Evolutionary conservation across 2,329 filamentous ascomycete species (phyloP), one percentile per base, ranked within the genome.

Genomic region (Stenocarpella maydis): DNA sequence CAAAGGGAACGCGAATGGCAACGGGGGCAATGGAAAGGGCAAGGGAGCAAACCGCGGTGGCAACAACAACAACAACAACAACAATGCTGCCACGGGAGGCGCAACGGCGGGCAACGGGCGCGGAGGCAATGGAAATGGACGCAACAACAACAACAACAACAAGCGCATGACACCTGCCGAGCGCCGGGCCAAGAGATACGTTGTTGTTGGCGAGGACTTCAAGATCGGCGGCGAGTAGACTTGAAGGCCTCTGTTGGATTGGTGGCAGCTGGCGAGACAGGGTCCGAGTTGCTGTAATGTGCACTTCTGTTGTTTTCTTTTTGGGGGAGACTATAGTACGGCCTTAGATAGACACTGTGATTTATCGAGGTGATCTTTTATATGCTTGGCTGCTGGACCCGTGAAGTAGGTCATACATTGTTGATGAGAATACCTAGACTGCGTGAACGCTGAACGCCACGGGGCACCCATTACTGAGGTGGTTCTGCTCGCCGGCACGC

Each of bases 201-300:
- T 68, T 26, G 55, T 50, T n/a, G 28, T 60, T 9, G 66, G 66
- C 37, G 24, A 17, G n/a, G 55, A 68, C 26, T 68, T 43, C 39
- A 4, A 21, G 31, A 28, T 41, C 4, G 55, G 43, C 2, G 55
- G 52, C 12, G 37, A 68, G 34, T 68, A 64, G 24, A n/a, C n/a
- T n/a, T 10, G n/a, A 14, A 4, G 2, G 31, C 12, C 1, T 28
- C 1, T 24, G 2, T 6, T 19, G 37, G 43, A 21, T 6, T 7
- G 52, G 21, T 1, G 9, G 7, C 39, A 12, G 17, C 41, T 3
- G 21, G 4, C 0, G 49, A 39, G 24, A 5, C 45, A n/a, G 34
- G 17, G 6, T 39, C n/a, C 21, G 65, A 17, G 41, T n/a, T 31
- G 54, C 15, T 58, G 43, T 58, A 61, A 61, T 61, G 26, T 47